Conservation (phyloP, 495 filamentous ascomycete species). For the Bacidia gigantensis region DNA sequence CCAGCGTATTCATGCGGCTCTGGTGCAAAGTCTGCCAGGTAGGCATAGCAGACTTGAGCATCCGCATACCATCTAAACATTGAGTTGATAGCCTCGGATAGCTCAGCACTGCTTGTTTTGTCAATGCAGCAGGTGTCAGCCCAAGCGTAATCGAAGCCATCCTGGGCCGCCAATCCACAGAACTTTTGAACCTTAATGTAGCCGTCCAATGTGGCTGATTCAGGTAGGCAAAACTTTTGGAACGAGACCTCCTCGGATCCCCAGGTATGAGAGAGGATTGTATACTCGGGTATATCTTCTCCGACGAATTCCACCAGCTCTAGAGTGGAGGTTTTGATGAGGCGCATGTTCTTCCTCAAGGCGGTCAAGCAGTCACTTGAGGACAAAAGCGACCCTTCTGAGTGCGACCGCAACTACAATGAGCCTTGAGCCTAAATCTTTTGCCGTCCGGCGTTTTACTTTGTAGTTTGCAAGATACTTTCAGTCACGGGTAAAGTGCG, state of each 20-base stretch:
- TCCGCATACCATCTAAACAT: conserved; percentile 23
- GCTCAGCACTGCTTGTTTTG: conserved; percentile 25
- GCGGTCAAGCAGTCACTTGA: too few relatives aligned
- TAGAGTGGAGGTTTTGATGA: conserved; percentile 10
- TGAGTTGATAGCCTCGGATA: conserved; percentile 22
- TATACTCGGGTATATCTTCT: conserved; percentile 13
- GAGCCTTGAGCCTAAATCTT: too few relatives aligned
- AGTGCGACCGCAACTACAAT: too few relatives aligned
- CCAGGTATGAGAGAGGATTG: conserved; percentile 21
- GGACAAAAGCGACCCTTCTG: too few relatives aligned
- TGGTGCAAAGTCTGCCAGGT: conserved; percentile 17
- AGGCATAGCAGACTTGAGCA: conserved; percentile 18
- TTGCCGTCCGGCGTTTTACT: too few relatives aligned
- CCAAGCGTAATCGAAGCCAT: conserved; percentile 22
- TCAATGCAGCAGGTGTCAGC: conserved; percentile 30
- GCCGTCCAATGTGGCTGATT: conserved; percentile 7
- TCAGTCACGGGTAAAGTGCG: too few relatives aligned
- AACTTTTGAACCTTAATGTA: conserved; percentile 18
- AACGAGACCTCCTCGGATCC: conserved; percentile 20
- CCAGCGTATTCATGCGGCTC: not conserved
- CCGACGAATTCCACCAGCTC: not conserved
- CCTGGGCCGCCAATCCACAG: conserved; percentile 15
- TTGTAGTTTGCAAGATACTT: too few relatives aligned
- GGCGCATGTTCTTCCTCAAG: too few relatives aligned
- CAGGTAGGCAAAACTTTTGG: conserved; percentile 17